Base-by-base conservation (phyloP, 371 early-diverging fungal species). In the Syncephalastrum racemosum region DNA sequence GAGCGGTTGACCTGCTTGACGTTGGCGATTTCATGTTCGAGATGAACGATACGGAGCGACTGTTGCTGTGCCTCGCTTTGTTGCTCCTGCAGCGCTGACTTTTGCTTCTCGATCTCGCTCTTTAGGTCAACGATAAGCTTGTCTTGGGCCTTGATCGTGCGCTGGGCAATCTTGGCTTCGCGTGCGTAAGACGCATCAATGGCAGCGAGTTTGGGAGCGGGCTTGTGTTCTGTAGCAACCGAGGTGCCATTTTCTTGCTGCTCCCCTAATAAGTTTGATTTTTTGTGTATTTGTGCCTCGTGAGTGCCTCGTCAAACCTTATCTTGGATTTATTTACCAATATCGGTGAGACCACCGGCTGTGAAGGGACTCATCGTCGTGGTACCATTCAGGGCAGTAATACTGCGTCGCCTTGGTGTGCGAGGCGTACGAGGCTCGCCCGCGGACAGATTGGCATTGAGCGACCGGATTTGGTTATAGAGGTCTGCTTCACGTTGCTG, bases 1-100 rank as follows among this genome's bases (percentile, higher is more conserved):
- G 83, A 75, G 52, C 73, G 75, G 66, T 91, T 91, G 53, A 90
- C 59, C 40, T 85, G 82, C 42, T 83, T 83, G 13, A 89, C 76
- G 64, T 87, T 87, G 48, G 60, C 58, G 18, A 82, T 68, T 47
- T 89, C 83, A 31, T 77, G 70, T 54, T 86, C 84, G 18, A 89
- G 71, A 42, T 76, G 70, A 46, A 70, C 68, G 12, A 70, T 61
- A 36, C 72, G 73, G 18, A 77, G 66, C 0, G 81, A 76, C 47
- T 79, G 75, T 16, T 66, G 66, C 36, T 71, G 68, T 2, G 63
- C 61, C 43, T 77, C 63, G 18, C 54, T 65, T 25, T 71, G 68
- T 23, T 69, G 70, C 25, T 77, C 78, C 19, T 75, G 71, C 24
- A 75, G 36, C 15, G 70, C 54, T 20, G 63, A 23, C 20, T 76